Evolutionary conservation across 108 stramenopile genomes (phyloP), one percentile per base, ranked within the genome.

Genomic region (Epithemia pelagica): DNA sequence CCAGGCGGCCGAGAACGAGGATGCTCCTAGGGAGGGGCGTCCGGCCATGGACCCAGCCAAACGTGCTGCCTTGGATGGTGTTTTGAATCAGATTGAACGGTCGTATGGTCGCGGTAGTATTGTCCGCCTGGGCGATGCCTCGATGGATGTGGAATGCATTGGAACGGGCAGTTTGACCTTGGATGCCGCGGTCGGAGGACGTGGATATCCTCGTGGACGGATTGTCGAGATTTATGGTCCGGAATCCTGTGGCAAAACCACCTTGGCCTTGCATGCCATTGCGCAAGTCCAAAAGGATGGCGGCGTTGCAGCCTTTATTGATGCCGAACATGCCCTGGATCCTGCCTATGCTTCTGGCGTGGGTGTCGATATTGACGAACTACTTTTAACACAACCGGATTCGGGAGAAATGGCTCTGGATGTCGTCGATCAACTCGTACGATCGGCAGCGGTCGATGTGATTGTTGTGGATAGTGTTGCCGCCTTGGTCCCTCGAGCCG

Each of bases 281-380:
- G 98, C 96, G 3, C 79, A 95, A 78, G 73, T 74, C 52, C 96
- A 99, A 75, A 77, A 78, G 68, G 58, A 52, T 25, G 95, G 96
- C 0, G 96, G 96, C 3, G 92, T 78, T 2, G 95, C 95, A 10
- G 96, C 96, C 15, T 97, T 99, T 68, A 88, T 99, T 59, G 96
- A 99, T 71, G 96, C 95, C 29, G 96, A 99, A 79, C 96, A 97
- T 75, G 96, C 98, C n/a, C 69, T 99, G 27, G 98, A 99, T 71
- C 90, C 96, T 1, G 66, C 79, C 0, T 97, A 99, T 73, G 95
- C 95, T n/a, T 61, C 62, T 2, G 56, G 72, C 0, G 52, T 97
- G 25, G 97, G 97, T 27, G 96, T 97, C 29, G 87, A 97, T 69
- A 79, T 94, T 61, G 79, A 95, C 54, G 73, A 83, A 22, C 76